Conservation (phyloP, 2,329 filamentous ascomycete species). For the Ophioceras dolichostomum region DNA sequence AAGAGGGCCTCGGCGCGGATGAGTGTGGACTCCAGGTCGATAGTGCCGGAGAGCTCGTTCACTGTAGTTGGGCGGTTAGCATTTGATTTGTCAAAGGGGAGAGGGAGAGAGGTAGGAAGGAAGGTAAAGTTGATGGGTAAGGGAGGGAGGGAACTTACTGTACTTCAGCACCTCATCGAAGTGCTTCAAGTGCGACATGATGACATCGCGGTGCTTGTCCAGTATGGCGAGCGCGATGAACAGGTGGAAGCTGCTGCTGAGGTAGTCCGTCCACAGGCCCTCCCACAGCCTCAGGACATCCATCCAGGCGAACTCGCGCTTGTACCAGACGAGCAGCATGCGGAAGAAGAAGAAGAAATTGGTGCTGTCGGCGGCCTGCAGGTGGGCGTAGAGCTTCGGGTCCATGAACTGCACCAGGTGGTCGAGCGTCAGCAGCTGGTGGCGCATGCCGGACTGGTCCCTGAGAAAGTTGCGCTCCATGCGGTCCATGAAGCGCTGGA, state of each 20-base stretch:
- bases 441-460: slow-evolving; percentile 92
- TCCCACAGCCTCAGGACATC: slow-evolving; percentile 89
- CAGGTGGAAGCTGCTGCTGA: slow-evolving; percentile 82
- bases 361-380: slow-evolving; percentile 82
- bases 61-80: slow-evolving; percentile 41
- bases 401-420: slow-evolving; percentile 96
- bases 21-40: slow-evolving; percentile 78
- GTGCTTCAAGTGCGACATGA: slow-evolving; percentile 85
- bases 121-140: not conserved
- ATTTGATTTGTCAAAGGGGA: not conserved
- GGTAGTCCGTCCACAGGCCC: slow-evolving; percentile 82
- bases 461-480: slow-evolving; percentile 97
- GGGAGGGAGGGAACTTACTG: slow-evolving; percentile 37
- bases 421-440: slow-evolving; percentile 80
- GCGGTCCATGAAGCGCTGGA: slow-evolving; percentile 89
- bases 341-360: slow-evolving; percentile 99
- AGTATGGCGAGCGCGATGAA: slow-evolving; percentile 90
- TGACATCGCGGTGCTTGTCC: slow-evolving; percentile 91
- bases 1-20: slow-evolving; percentile 84
- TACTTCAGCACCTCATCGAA: slow-evolving; percentile 99
- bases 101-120: not conserved
- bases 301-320: slow-evolving; percentile 86
- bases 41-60: slow-evolving; percentile 87
- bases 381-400: slow-evolving; percentile 81
- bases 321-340: slow-evolving; percentile 98